phyloP scores from a whole-genome alignment of 2,329 filamentous ascomycete genomes.

The Anisogramma anomala region DNA sequence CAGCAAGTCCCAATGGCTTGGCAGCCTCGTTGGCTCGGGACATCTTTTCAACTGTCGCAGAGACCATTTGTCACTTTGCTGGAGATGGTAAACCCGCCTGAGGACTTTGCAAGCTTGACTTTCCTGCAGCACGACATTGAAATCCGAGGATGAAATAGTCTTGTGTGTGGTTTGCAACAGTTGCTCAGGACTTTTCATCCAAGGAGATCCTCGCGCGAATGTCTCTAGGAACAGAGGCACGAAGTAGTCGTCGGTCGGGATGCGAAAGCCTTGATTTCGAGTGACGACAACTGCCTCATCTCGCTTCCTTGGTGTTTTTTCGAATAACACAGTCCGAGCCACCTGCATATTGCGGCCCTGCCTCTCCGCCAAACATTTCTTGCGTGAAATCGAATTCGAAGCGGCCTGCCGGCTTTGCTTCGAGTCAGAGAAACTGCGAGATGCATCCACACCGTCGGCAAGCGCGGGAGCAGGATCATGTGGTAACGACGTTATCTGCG shows the following conservation, averaged over 20 bases:
- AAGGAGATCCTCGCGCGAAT: constrained; percentile 41
- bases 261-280: constrained; percentile 25
- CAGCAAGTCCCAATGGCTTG: constrained; percentile 75
- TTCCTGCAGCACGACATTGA: constrained; percentile 72
- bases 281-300: constrained; percentile 36
- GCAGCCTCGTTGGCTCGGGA: constrained; percentile 64
- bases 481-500: not conserved
- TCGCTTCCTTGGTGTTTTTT: constrained; percentile 46
- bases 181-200: constrained; percentile 55
- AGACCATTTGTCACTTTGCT: constrained; percentile 87
- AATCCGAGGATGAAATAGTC: constrained; percentile 75
- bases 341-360: constrained; percentile 38
- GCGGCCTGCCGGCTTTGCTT: not conserved
- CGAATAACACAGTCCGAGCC: constrained; percentile 66
- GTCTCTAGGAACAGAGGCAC: constrained; percentile 50
- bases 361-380: constrained; percentile 8
- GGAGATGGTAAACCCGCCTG: constrained; percentile 76
- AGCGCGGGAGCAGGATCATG: not conserved
- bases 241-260: constrained; percentile 50
- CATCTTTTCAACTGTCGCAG: constrained; percentile 78
- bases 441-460: not conserved
- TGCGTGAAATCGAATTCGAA: not conserved
- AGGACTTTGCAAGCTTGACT: constrained; percentile 79
- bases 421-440: not conserved
- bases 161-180: constrained; percentile 78